Evolutionary conservation across 495 filamentous ascomycete species (phyloP), one percentile per base, ranked within the genome.

Genomic region (Xylaria sp.): DNA sequence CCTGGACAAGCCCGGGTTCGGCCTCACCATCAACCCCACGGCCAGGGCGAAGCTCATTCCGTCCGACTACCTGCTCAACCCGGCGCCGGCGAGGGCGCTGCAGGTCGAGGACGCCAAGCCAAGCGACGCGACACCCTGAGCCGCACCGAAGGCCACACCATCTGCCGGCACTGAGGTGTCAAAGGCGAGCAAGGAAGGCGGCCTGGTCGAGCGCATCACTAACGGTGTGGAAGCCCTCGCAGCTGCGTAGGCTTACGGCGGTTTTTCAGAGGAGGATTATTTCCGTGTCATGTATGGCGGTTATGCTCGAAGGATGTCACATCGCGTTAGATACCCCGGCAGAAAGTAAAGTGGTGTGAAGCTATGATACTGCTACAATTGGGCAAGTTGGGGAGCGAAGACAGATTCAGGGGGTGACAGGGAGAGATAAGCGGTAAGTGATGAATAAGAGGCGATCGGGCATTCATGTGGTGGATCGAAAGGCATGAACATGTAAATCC

Each of bases 1-100:
- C 53, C 83, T 97, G 35, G 92, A 97, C 80, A 96, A 92, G 86
- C 94, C 94, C 6, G 94, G 94, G 0, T 97, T 97, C 77, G 94
- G 94, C 9, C 85, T 97, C 43, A 93, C 94, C 50, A 76, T 97
- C 26, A 97, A 96, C 78, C 93, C 93, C 0, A 84, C 83, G 17
- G 93, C 93, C n/a, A 85, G 89, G 59, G 78, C 82, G 12, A 86
- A 85, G 76, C 81, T 97, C 65, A 91, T 97, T 65, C 88, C 93
- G 41, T 93, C 93, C 8, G 82, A 86, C 31, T 85, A 88, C 41
- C 84, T 97, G 11, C 80, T 97, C 52, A 92, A 82, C 35, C 92
- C 93, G 24, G 88, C 90, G n/a, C 93, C 93, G 3, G 82, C 85
- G 63, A 89, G 83, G 73, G 79, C 84, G 24, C 80, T 95, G 21